Conservation (phyloP, 140 eudicot species). For the Stevia rebaudiana region DNA sequence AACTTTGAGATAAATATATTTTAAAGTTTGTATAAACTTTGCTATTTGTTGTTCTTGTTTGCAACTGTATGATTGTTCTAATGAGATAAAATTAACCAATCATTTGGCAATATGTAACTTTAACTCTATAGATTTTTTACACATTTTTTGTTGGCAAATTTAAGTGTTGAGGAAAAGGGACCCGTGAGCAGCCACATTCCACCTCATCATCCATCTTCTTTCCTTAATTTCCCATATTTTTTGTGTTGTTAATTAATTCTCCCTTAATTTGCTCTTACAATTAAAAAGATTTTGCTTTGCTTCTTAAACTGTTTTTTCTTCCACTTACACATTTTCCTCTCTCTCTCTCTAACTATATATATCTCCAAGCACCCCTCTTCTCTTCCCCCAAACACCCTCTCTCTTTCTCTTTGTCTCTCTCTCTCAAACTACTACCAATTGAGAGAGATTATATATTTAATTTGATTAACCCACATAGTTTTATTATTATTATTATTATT, state of each 20-base stretch:
- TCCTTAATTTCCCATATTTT: not conserved
- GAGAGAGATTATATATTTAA: too few species aligned
- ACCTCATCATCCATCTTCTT: slow-evolving; percentile 2
- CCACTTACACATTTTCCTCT: slow-evolving; percentile 18
- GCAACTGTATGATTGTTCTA: too few species aligned
- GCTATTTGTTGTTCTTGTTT: too few species aligned
- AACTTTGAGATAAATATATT: too few species aligned
- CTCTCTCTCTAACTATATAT: slow-evolving; percentile 23
- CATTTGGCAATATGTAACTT: too few species aligned
- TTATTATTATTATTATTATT: not conserved
- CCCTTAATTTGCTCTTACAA: not conserved
- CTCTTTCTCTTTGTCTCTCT: too few species aligned
- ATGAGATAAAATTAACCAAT: too few species aligned
- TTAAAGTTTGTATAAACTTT: too few species aligned
- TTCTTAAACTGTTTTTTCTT: slow-evolving; percentile 32
- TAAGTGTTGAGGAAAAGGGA: not conserved
- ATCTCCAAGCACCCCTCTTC: slow-evolving; percentile 12
- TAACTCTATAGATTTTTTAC: too few species aligned
- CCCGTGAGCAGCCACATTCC: not conserved
- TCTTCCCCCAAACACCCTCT: not conserved
- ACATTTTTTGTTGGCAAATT: not conserved
- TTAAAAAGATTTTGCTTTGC: slow-evolving; percentile 10
- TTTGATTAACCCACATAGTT: not conserved
- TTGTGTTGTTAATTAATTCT: too few species aligned
- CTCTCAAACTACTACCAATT: too few species aligned